These are phyloP conservation scores for Spizellomyces sp. DNA, from an alignment of 192 early-diverging fungal species.

Conservation along the genomic window DNA sequence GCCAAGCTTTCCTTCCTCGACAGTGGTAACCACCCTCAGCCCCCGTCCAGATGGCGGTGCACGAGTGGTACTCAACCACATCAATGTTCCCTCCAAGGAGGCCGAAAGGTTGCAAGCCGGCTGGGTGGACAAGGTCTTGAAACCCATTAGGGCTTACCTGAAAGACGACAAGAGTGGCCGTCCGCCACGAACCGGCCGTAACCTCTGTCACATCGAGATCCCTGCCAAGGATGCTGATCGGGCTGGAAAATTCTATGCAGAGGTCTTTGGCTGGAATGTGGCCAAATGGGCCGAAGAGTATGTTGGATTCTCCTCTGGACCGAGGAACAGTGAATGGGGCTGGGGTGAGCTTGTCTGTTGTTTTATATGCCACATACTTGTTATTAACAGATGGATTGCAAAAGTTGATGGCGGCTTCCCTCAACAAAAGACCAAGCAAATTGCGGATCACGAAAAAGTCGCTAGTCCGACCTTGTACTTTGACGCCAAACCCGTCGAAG, in stretches of 20 bases:
- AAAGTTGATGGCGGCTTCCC: constrained; percentile 5
- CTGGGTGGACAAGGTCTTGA: background rate
- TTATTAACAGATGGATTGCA: background rate
- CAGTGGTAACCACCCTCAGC: background rate
- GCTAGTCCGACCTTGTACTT: background rate
- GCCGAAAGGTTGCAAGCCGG: background rate
- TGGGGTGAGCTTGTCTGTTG: background rate
- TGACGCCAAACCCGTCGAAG: constrained; percentile 6
- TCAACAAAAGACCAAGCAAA: background rate
- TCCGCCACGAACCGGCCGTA: constrained; percentile 23
- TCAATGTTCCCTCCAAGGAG: background rate
- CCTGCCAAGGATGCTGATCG: constrained; percentile 2
- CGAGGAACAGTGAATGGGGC: constrained; percentile 3
- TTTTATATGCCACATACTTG: background rate
- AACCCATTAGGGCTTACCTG: background rate
- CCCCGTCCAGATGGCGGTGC: background rate
- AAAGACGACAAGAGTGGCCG: constrained; percentile 1
- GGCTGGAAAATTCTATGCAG: constrained; percentile 1
- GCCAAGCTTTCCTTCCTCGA: background rate
- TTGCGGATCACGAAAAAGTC: background rate
- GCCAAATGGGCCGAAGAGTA: background rate
- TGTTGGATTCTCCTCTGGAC: background rate
- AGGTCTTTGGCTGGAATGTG: constrained; percentile 5
- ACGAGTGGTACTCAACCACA: background rate
- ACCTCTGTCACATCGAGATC: constrained; percentile 14